Conservation (phyloP, 805 yeast genomes). For the Wickerhamomyces mucosus region DNA sequence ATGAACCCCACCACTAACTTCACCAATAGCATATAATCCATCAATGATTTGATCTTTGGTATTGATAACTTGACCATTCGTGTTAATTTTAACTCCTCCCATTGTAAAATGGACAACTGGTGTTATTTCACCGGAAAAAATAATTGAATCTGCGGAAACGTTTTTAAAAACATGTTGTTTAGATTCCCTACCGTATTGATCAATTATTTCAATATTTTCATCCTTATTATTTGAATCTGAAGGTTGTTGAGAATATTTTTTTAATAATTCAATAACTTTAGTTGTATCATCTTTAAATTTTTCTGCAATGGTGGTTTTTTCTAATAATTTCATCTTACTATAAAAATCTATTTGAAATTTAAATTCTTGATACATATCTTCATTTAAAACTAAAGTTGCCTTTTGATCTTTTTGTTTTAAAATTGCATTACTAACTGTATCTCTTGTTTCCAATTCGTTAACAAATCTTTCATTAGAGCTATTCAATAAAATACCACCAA, state of each 20-base stretch:
- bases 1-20: constrained; percentile 60
- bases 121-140: constrained; percentile 43
- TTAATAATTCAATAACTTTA: constrained; percentile 15
- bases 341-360: constrained; percentile 44
- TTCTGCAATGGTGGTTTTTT: constrained; percentile 21
- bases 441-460: constrained; percentile 46
- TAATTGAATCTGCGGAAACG: constrained; percentile 17
- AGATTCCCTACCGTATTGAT: constrained; percentile 27
- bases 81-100: constrained; percentile 56
- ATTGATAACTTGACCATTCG: constrained; percentile 32
- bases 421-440: constrained; percentile 37
- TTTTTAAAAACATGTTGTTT: constrained; percentile 24
- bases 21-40: constrained; percentile 57
- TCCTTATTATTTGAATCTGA: too few species aligned
- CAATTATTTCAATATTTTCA: too few species aligned
- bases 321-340: constrained; percentile 27
- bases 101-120: constrained; percentile 60
- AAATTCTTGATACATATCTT: constrained; percentile 34
- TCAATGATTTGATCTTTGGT: constrained; percentile 22
- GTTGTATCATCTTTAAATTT: constrained; percentile 18
- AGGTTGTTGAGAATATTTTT: constrained; percentile 10
- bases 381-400: constrained; percentile 30
- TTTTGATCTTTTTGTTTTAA: constrained; percentile 21
- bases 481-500: constrained; percentile 46
- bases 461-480: constrained; percentile 36